Evolutionary conservation across 371 early-diverging fungal genomes (phyloP).

Genomic region (Gilbertella persicaria): DNA sequence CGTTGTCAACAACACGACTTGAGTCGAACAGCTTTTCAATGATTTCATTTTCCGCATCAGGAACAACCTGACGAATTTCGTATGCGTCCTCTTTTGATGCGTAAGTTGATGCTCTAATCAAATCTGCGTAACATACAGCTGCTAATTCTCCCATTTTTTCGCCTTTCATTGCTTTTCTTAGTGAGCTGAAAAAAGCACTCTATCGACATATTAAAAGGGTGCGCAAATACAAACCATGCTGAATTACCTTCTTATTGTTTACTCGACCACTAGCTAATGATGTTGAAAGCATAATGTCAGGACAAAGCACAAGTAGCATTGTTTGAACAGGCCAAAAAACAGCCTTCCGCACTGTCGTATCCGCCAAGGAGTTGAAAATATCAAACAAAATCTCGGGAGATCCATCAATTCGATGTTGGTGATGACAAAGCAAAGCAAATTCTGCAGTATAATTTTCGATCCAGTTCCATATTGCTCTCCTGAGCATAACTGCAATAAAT

Average conservation of each 20-base stretch:
- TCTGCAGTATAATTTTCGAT: slow-evolving; percentile 76
- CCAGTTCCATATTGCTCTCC: slow-evolving; percentile 85
- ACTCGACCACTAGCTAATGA: slow-evolving; percentile 32
- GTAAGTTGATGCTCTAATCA: slow-evolving; percentile 73
- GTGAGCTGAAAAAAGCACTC: slow-evolving; percentile 61
- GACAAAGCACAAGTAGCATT: slow-evolving; percentile 73
- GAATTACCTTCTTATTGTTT: slow-evolving; percentile 40
- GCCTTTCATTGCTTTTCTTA: slow-evolving; percentile 61
- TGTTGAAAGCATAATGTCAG: slow-evolving; percentile 57
- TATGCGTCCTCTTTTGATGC: slow-evolving; percentile 57
- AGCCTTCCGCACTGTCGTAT: slow-evolving; percentile 59
- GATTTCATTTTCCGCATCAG: slow-evolving; percentile 72
- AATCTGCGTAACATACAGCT: slow-evolving; percentile 72
- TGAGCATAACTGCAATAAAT: slow-evolving; percentile 61
- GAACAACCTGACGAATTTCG: slow-evolving; percentile 58
- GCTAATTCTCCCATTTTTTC: slow-evolving; percentile 63
- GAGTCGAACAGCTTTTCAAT: slow-evolving; percentile 62
- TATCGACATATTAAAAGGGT: slow-evolving; percentile 17
- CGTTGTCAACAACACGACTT: slow-evolving; percentile 34
- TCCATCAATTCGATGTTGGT: slow-evolving; percentile 67
- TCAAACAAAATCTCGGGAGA: slow-evolving; percentile 75
- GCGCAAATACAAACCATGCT: not conserved
- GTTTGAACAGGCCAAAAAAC: slow-evolving; percentile 82
- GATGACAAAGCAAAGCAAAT: slow-evolving; percentile 61
- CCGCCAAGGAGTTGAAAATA: slow-evolving; percentile 64